Base-by-base conservation (phyloP, 176 grass and related monocot species). In the Puya raimondii region DNA sequence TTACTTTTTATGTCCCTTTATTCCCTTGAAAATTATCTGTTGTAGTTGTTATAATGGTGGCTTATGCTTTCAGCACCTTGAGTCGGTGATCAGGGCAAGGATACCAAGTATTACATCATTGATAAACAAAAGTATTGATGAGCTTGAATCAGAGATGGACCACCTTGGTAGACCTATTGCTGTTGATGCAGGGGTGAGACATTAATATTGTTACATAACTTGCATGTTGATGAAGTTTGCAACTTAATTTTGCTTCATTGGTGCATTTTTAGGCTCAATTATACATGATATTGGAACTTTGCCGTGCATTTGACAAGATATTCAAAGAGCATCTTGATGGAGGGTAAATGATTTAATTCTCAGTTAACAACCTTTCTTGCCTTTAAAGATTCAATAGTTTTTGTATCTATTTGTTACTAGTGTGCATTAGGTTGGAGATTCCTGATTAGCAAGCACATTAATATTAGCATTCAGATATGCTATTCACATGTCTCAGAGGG, bases 241-340 rank as follows among this genome's bases (percentile, higher is more conserved):
- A 10, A 5, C 51, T 53, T 22, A 49, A 65, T 67, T 7, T 58
- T 47, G 80, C 56, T 2, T 76, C 68, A 67, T 54, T 5, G 66
- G 9, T 81, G 27, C 49, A 68, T 74, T 66, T 59, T 64, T 78
- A 97, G 94, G 89, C 94, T 83, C 94, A 92, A 47, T 61, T 97
- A 68, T 93, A 97, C 75, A 84, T 77, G 27, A 82, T 99, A 64
- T 79, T 99, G 89, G 94, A 99, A 64, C 84, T 99, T 48, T 99
- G 94, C 49, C 89, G 89, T 47, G 84, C 89, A 52, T 99, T 99
- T 84, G 84, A 93, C 51, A 93, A 84, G 84, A 93, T 99, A 79
- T 99, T 99, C 74, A 99, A 88, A 70, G 94, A 99, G 61, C 94
- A 99, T 81, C 87, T 99, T 75, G 94, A 99, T 74, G 94, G 94